Percentiles rank a stretch among this genome's conserved stretches.
Evolutionary conservation across 2,329 filamentous ascomycete genomes (phyloP).

Genomic region (Neonectria hederae): DNA sequence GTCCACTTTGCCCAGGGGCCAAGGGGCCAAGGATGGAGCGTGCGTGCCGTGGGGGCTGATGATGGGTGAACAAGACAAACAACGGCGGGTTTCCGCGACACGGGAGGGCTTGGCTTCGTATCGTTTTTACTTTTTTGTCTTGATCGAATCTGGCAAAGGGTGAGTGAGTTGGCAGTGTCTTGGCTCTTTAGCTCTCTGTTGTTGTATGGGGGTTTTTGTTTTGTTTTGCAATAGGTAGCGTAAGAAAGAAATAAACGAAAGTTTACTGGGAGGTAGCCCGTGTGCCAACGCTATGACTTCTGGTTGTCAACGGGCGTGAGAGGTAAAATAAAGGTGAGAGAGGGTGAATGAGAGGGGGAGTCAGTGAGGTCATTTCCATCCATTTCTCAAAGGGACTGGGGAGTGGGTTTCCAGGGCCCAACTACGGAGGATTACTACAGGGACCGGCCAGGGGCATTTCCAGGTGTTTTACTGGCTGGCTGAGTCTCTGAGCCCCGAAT

Average conservation of each 20-base stretch:
- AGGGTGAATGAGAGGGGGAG: background rate
- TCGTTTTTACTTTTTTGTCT: background rate
- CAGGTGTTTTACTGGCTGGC: background rate
- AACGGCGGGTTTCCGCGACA: background rate
- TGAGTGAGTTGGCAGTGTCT: background rate
- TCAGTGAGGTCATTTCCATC: background rate
- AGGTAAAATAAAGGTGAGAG: background rate
- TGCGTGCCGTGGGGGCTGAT: background rate
- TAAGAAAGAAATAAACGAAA: background rate
- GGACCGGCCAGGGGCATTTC: background rate
- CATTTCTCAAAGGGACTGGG: background rate
- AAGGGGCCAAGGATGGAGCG: slow-evolving; percentile 9
- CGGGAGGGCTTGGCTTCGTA: background rate
- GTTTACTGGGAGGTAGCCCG: background rate
- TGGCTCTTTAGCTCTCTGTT: background rate
- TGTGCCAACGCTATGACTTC: background rate
- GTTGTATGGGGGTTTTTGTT: too few species aligned
- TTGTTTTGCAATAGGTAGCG: background rate
- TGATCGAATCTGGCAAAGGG: background rate
- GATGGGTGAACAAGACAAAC: background rate
- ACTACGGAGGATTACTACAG: background rate
- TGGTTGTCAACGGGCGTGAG: background rate
- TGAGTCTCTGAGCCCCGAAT: background rate
- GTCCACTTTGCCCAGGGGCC: background rate
- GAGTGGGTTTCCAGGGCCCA: background rate